phyloP scores from a whole-genome alignment of 305 asterid species.

The Petunia hybrid region DNA sequence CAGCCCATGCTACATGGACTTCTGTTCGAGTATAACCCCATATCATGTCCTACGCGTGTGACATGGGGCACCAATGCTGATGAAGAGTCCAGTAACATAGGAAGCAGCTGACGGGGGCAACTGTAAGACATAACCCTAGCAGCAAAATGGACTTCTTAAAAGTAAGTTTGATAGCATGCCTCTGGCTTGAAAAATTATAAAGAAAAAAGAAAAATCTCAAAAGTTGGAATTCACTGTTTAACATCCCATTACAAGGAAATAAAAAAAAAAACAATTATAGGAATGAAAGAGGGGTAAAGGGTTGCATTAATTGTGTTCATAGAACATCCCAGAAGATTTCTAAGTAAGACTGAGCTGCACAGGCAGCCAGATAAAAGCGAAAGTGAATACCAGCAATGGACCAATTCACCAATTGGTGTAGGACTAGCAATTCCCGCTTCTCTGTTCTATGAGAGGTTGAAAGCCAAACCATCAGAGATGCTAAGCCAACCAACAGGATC shows the following conservation, averaged over 20 bases:
- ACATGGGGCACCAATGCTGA: not conserved
- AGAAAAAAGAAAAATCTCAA: constrained; percentile 3
- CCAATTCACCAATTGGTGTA: constrained; percentile 94
- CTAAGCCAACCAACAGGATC: constrained; percentile 72
- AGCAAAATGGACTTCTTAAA: constrained; percentile 14
- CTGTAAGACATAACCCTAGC: not conserved
- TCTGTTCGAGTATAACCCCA: not conserved
- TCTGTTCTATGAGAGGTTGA: constrained; percentile 93
- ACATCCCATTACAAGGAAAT: not conserved
- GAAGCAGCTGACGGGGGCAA: constrained; percentile 8
- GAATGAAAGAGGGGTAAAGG: not conserved
- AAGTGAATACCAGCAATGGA: constrained; percentile 72
- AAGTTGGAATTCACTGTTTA: constrained; percentile 15
- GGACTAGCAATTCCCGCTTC: constrained; percentile 74
- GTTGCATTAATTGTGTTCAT: constrained; percentile 6
- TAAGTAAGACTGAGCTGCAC: not conserved
- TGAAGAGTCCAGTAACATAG: constrained; percentile 6
- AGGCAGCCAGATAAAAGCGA: constrained; percentile 15
- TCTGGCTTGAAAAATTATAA: not conserved
- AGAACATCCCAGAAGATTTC: not conserved
- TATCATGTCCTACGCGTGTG: not conserved
- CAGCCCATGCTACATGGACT: constrained; percentile 3
- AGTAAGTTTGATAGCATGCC: constrained; percentile 20
- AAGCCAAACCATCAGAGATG: constrained; percentile 83
- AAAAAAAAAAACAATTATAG: not conserved